Evolutionary conservation across 2,329 filamentous ascomycete genomes (phyloP), one percentile per base, ranked within the genome.

Genomic region (Cryphonectria radicalis): DNA sequence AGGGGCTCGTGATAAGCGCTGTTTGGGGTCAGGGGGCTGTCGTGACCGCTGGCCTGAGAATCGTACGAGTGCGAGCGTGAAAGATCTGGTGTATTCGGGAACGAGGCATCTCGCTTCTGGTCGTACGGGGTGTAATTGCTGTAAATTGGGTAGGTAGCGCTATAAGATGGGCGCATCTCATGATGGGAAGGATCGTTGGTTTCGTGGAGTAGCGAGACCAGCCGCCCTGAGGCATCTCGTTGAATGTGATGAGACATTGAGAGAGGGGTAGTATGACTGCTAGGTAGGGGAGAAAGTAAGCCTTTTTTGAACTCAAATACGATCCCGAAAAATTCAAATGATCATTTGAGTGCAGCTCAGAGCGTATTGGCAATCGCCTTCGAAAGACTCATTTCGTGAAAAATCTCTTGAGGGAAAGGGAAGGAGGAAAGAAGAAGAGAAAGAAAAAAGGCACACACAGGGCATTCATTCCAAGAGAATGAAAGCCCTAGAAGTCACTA

Each of bases 31-130:
- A 88, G 75, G 35, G 89, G 89, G 0, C 88, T 88, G 28, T 83
- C 76, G 42, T 86, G 84, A 69, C 88, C 88, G 77, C 86, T 88
- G 74, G 83, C 83, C 73, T 88, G 86, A 14, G 88, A 90, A 77
- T 90, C 89, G 78, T 88, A 90, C 0, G 89, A 90, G 75, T 89
- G 82, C 67, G 88, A 89, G 60, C 88, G 86, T 66, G 87, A 79
- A n/a, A 91, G 84, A 75, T 87, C 86, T 42, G 89, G 88, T 0
- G 86, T 87, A 74, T 84, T 83, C 65, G 85, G 83, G 28, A 85
- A 84, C 4, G 84, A 84, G 3, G 85, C 62, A 69, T 66, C 55
- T 40, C 63, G 50, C 37, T 40, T 69, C 50, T 64, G 63, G 32
- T 57, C 43, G 17, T 35, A 57, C 35, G 55, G 43, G 28, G 69